Conservation (phyloP, 1,284 basidiomycete genomes). For the Microbotryum intermedium region DNA sequence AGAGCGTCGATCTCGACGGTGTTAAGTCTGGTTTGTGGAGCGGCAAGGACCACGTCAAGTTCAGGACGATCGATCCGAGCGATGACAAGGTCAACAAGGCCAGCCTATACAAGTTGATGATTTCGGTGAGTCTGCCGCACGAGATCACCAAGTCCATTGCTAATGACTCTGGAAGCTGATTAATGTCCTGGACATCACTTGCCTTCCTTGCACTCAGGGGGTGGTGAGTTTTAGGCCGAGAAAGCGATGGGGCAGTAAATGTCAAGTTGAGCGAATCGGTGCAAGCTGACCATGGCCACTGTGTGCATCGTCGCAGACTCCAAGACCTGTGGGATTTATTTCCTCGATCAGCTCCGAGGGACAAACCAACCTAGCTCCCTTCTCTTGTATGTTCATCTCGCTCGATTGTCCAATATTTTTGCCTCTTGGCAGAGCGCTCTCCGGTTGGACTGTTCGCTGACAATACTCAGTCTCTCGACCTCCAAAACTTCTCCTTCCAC, state of each 20-base stretch:
- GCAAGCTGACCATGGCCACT: neutral
- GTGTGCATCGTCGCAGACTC: slow-evolving; percentile 36
- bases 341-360: slow-evolving; percentile 54
- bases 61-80: slow-evolving; percentile 51
- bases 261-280: too few relatives aligned
- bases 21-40: slow-evolving; percentile 49
- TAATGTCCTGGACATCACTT: neutral
- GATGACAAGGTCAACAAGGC: slow-evolving; percentile 41
- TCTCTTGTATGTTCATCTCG: slow-evolving; percentile 38
- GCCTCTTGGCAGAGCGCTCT: too few relatives aligned
- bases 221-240: slow-evolving; percentile 3
- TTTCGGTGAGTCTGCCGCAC: slow-evolving; percentile 32
- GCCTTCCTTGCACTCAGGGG: neutral
- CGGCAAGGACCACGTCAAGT: slow-evolving; percentile 47
- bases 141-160: neutral
- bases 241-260: too few relatives aligned
- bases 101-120: slow-evolving; percentile 51
- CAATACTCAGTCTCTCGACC: slow-evolving; percentile 35
- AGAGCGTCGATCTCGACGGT: slow-evolving; percentile 31
- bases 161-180: neutral
- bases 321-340: slow-evolving; percentile 65
- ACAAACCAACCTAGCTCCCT: slow-evolving; percentile 57
- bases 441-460: too few relatives aligned
- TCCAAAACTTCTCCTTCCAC: too few relatives aligned
- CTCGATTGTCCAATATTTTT: too few relatives aligned